Base-by-base conservation (phyloP, 2,329 filamentous ascomycete species). In the Ophiognomonia clavigignenti-juglandacearum region DNA sequence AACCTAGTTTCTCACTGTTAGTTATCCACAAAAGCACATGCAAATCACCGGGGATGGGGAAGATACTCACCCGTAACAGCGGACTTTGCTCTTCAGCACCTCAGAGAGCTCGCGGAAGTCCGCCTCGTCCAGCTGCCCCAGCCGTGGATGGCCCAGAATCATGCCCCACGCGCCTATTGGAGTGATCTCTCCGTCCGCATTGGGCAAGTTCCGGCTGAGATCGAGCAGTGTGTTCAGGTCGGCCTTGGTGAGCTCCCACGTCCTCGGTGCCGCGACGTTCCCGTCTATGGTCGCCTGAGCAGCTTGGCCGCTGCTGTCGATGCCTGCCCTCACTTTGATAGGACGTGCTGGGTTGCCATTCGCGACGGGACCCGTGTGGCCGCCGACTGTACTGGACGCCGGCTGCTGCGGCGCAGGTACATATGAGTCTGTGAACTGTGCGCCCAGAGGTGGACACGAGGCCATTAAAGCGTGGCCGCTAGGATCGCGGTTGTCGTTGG, bases 391-490 rank as follows among this genome's bases (percentile, higher is more conserved):
- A n/a, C n/a, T n/a, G n/a, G n/a, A n/a, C n/a, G n/a, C n/a, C n/a
- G n/a, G n/a, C n/a, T n/a, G n/a, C n/a, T n/a, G n/a, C n/a, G n/a
- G n/a, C n/a, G n/a, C n/a, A n/a, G n/a, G n/a, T n/a, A n/a, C n/a
- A n/a, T n/a, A n/a, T n/a, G n/a, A n/a, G 45, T 67, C 66, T 22
- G 77, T 77, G 58, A 82, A 82, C 1, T 77, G 76, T 23, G 75
- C 69, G 10, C 77, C 71, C 54, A 83, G 80, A 5, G 91, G 88
- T 39, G 92, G 91, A 61, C 88, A 95, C 14, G 86, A 87, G 14
- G 88, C 87, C 92, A 97, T 97, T 56, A 97, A 73, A 4, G 88
- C 91, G 65, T 98, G 93, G 34, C 92, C 93, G 54, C 87, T 92
- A 35, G 87, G 75, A 49, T 85, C 80, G 36, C 48, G 39, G 55